Evolutionary conservation across 164 flowering plant genomes (phyloP), one percentile per base, ranked within the genome.

Genomic region (Cinnamomum micranthum): DNA sequence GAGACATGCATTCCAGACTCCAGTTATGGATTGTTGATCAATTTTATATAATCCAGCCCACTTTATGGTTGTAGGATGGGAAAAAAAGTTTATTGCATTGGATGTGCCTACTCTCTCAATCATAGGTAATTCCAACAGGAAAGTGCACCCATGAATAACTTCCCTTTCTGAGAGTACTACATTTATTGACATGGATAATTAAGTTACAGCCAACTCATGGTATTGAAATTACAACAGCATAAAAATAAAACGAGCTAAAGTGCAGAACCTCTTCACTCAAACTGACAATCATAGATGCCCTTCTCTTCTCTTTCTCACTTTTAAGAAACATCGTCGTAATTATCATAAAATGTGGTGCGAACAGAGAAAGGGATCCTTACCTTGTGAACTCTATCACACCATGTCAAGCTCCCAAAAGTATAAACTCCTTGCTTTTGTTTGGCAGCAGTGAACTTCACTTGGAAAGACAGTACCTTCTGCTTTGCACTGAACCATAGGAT

Each of bases 401-500:
- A 89, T 6, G 81, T 65, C 71, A 89, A 71, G 52, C 82, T 78
- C 71, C 92, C 92, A 77, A 89, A 87, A 2, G 85, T 78, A 75
- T 83, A 89, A 63, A 86, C 79, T 2, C 89, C 86, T 51, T 83
- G 85, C 47, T 85, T 80, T 59, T 71, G 70, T 5, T 74, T 51
- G 10, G 2, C 72, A 51, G 92, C 62, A n/a, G 35, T 24, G 65
- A 87, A 77, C 9, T 33, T 76, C 4, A 85, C 88, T 67, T 78
- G 80, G 74, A 86, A 87, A 52, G 80, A 74, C 2, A 80, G 77
- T 83, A 77, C 85, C 75, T 75, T 81, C 0, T 22, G 59, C n/a
- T 77, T 78, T 47, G 87, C 79, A 80, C 83, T 84, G 75, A 89
- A 89, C 6, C 74, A 65, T 79, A 89, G 76, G 71, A 77, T 52